phyloP scores from a whole-genome alignment of 2,329 filamentous ascomycete genomes.

The Xylariales sp. region DNA sequence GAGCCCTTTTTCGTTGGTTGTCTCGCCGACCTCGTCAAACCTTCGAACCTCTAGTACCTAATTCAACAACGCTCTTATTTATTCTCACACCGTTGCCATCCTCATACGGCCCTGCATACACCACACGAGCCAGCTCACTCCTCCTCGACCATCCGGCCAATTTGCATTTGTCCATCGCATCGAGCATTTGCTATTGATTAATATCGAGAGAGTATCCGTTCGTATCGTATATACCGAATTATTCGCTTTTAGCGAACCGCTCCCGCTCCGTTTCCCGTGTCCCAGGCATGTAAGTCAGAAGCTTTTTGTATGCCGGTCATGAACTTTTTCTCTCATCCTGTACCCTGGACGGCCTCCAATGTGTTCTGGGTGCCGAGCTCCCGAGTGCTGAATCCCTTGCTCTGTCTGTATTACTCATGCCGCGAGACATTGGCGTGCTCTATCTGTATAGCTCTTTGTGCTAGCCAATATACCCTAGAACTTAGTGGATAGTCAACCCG shows the following conservation, averaged over 20 bases:
- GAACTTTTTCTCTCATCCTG: slow-evolving; percentile 13
- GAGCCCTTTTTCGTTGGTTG: slow-evolving; percentile 23
- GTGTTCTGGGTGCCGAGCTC: slow-evolving; percentile 16
- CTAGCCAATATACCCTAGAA: slow-evolving; percentile 6
- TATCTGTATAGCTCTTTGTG: slow-evolving; percentile 19
- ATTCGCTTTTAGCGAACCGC: slow-evolving; percentile 33
- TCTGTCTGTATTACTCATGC: slow-evolving; percentile 29
- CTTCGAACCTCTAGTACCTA: slow-evolving; percentile 28
- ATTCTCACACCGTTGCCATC: slow-evolving; percentile 16
- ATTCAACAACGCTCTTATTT: slow-evolving; percentile 35
- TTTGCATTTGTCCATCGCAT: slow-evolving; percentile 15
- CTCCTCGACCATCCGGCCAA: slow-evolving; percentile 4
- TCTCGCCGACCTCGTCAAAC: slow-evolving; percentile 33
- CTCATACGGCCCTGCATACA: slow-evolving; percentile 13
- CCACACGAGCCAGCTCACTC: slow-evolving; percentile 1
- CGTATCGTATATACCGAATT: slow-evolving; percentile 26
- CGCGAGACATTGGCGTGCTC: slow-evolving; percentile 26
- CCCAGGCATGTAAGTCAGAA: slow-evolving; percentile 43
- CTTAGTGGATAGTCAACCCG: background rate
- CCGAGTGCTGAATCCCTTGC: slow-evolving; percentile 17
- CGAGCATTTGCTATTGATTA: slow-evolving; percentile 16
- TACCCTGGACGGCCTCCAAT: slow-evolving; percentile 21
- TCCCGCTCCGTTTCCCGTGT: slow-evolving; percentile 32
- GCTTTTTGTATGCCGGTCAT: slow-evolving; percentile 31
- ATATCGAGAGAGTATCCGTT: slow-evolving; percentile 21